Conservation (phyloP, 257 asterid genomes). For the Henckelia pumila region DNA sequence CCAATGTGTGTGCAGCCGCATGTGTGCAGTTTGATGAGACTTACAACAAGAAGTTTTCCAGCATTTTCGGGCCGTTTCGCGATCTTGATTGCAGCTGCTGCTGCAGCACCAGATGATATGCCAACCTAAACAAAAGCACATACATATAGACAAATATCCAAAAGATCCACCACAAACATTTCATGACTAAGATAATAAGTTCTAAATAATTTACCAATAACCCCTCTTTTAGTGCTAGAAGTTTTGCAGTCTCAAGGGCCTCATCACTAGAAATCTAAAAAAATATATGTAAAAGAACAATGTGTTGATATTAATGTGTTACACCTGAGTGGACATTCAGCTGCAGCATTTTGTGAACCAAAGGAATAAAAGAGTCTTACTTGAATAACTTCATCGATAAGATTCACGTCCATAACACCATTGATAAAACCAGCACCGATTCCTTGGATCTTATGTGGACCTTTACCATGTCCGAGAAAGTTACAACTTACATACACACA, state of each 20-base stretch:
- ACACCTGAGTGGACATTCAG: background rate
- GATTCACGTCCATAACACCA: constrained; percentile 68
- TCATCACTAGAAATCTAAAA: constrained; percentile 83
- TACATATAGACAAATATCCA: background rate
- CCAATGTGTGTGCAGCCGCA: too few relatives aligned
- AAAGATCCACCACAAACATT: background rate
- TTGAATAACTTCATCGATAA: constrained; percentile 86
- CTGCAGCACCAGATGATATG: constrained; percentile 95
- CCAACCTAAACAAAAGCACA: constrained; percentile 50
- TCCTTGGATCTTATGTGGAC: constrained; percentile 98
- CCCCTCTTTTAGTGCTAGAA: constrained; percentile 84
- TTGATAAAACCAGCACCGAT: constrained; percentile 96
- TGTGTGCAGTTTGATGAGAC: constrained; percentile 17
- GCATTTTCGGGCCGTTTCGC: constrained; percentile 79
- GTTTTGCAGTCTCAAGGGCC: constrained; percentile 89
- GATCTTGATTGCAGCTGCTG: constrained; percentile 71
- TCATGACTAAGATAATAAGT: background rate
- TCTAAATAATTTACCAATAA: constrained; percentile 51
- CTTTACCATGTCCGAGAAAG: constrained; percentile 35
- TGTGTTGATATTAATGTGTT: background rate
- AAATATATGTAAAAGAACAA: background rate
- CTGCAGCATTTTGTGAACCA: background rate
- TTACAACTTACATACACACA: too few relatives aligned
- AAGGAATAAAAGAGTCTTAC: constrained; percentile 38
- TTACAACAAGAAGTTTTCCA: constrained; percentile 90